Percentiles rank a stretch among this genome's conserved stretches.
These are phyloP conservation scores for Eustoma russellianum DNA, from an alignment of 257 asterid species.

Conservation along the genomic window DNA sequence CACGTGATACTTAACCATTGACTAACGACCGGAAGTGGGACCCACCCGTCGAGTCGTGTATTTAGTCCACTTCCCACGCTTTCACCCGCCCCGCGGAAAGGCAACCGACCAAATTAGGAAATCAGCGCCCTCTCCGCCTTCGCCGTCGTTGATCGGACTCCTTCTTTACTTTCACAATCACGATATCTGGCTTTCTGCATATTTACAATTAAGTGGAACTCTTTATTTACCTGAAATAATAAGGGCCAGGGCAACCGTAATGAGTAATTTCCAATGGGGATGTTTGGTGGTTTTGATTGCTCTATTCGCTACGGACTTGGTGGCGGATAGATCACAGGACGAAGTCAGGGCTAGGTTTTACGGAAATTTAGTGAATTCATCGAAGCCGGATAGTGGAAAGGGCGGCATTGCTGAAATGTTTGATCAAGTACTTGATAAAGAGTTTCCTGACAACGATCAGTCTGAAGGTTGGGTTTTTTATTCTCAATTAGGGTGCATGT, in stretches of 20 bases:
- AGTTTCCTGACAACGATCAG: conserved; percentile 85
- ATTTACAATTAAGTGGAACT: background rate
- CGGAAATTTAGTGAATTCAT: conserved; percentile 66
- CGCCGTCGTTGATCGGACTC: no score
- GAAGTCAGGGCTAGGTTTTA: conserved; percentile 77
- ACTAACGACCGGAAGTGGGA: no score
- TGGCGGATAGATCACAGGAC: conserved; percentile 58
- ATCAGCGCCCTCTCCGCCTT: no score
- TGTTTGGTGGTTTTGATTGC: conserved; percentile 18
- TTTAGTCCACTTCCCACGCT: no score
- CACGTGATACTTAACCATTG: no score
- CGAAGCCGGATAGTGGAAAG: conserved; percentile 51
- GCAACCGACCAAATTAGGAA: no score
- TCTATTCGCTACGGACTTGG: conserved; percentile 20
- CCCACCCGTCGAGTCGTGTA: no score
- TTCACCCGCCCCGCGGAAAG: no score
- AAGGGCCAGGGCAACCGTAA: conserved; percentile 17
- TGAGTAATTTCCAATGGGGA: conserved; percentile 15
- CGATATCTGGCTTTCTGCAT: no score
- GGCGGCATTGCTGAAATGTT: conserved; percentile 88
- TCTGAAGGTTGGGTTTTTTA: conserved; percentile 47
- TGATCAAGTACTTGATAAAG: conserved; percentile 89
- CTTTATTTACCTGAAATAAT: conserved; percentile 22
- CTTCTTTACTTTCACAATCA: no score
- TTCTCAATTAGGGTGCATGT: no score